Evolutionary conservation across 208 protist species (phyloP).

Genomic region (Crithidia fasciculata): DNA sequence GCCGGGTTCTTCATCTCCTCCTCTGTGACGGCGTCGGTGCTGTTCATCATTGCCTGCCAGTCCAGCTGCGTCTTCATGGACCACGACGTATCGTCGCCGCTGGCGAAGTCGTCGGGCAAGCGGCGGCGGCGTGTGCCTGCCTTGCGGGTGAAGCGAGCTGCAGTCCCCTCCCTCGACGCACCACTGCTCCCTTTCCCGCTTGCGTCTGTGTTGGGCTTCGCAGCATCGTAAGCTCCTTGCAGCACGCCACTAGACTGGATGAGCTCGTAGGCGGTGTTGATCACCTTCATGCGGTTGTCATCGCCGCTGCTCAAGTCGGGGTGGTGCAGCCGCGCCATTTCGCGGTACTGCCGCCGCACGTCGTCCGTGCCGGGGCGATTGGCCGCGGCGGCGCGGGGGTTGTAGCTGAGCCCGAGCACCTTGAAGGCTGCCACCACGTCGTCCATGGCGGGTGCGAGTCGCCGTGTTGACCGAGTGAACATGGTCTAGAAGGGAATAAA

Average conservation of each 20-base stretch:
- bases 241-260: slow-evolving; percentile 77
- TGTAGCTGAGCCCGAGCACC: slow-evolving; percentile 69
- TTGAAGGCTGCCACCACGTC: slow-evolving; percentile 77
- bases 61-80: slow-evolving; percentile 81
- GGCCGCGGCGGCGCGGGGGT: slow-evolving; percentile 27
- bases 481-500: not conserved
- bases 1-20: slow-evolving; percentile 80
- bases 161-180: not conserved
- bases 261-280: slow-evolving; percentile 91
- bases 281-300: slow-evolving; percentile 84
- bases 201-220: not conserved
- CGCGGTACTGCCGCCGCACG: slow-evolving; percentile 83
- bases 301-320: slow-evolving; percentile 88
- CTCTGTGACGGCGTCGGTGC: slow-evolving; percentile 47
- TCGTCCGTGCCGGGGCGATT: slow-evolving; percentile 42
- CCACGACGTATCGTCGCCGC: slow-evolving; percentile 78
- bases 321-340: slow-evolving; percentile 87
- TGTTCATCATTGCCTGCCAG: slow-evolving; percentile 73
- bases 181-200: too few species aligned
- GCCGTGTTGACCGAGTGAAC: not conserved
- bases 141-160: slow-evolving; percentile 48
- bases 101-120: slow-evolving; percentile 85
- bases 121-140: slow-evolving; percentile 58
- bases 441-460: slow-evolving; percentile 31
- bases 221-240: slow-evolving; percentile 13